Evolutionary conservation across 805 yeast genomes (phyloP), one percentile per base, ranked within the genome.

Genomic region (Saccharomycopsis schoenii): DNA sequence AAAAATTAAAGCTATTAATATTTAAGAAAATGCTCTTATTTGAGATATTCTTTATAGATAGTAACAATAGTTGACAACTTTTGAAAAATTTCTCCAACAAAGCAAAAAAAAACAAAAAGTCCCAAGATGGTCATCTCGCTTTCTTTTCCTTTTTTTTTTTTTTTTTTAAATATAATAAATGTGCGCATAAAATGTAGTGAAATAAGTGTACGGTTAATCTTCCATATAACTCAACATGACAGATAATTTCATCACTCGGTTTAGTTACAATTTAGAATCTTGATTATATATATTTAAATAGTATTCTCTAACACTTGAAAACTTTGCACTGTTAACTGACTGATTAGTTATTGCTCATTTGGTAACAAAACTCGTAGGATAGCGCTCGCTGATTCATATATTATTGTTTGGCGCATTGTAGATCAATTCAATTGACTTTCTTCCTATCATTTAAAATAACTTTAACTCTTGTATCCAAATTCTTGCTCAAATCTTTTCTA

Each of bases 401-500:
- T 29, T 29, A 29, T 29, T 29, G 6, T 29, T 29, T 29, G 3
- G 6, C 34, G 34, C 34, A 6, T 6, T 3, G 6, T 21, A 39
- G 6, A 34, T 39, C 17, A 25, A 34, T 11, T 52, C 17, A 37
- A 11, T 52, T 40, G 37, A 39, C 21, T 34, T 58, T 50, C 56
- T 37, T 55, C 47, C 56, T 42, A 15, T 39, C 29, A 19, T 54
- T 17, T 11, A 36, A 39, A 2, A 60, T 39, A 15, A 41, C 36
- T 34, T 55, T 62, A 40, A 82, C 83, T 66, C 74, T 67, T 57
- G 68, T 72, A 60, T 80, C 78, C 78, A 86, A 82, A 5, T 69
- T 67, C 60, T 73, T 76, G 62, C 83, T 76, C 60, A 86, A 71
- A 34, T 79, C 82, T 59, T 71, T 72, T 66, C 83, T 77, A 68